Evolutionary conservation across 148 eudicot species (phyloP).

Genomic region (Vaccinium myrtillus): DNA sequence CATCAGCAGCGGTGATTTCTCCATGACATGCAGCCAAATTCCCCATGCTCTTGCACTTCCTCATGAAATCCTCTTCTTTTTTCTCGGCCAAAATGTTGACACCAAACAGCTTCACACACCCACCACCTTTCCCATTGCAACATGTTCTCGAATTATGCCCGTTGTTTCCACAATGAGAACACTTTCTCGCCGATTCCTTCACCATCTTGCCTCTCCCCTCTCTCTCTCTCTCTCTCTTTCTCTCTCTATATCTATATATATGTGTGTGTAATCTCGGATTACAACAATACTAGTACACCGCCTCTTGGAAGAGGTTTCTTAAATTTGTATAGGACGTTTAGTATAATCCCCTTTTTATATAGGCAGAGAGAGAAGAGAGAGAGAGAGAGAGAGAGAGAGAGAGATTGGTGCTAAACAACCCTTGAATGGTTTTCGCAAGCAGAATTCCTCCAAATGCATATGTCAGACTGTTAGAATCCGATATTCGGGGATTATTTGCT

Average conservation of each 20-base stretch:
- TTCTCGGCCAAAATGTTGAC: slow-evolving; percentile 13
- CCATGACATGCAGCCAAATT: slow-evolving; percentile 12
- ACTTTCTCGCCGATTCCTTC: slow-evolving; percentile 23
- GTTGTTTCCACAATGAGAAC: slow-evolving; percentile 32
- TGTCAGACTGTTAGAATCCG: background rate
- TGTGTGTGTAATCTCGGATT: background rate
- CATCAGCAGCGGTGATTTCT: slow-evolving; percentile 8
- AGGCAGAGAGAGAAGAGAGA: background rate
- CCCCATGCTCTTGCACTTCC: slow-evolving; percentile 32
- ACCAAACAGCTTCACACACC: slow-evolving; percentile 32
- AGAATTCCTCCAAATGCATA: background rate
- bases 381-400: no score
- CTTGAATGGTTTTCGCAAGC: background rate
- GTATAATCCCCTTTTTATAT: background rate
- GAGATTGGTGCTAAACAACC: background rate
- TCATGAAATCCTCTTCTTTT: slow-evolving; percentile 21
- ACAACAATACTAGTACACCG: background rate
- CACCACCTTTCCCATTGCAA: background rate
- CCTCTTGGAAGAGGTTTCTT: background rate
- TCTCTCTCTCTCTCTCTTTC: background rate
- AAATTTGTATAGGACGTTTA: background rate
- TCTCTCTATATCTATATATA: background rate
- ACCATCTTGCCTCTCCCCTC: slow-evolving; percentile 8
- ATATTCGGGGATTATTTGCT: background rate
- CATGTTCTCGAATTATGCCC: slow-evolving; percentile 28